Base-by-base conservation (phyloP, 768 basidiomycete genomes). In the Trametes cingulata region DNA sequence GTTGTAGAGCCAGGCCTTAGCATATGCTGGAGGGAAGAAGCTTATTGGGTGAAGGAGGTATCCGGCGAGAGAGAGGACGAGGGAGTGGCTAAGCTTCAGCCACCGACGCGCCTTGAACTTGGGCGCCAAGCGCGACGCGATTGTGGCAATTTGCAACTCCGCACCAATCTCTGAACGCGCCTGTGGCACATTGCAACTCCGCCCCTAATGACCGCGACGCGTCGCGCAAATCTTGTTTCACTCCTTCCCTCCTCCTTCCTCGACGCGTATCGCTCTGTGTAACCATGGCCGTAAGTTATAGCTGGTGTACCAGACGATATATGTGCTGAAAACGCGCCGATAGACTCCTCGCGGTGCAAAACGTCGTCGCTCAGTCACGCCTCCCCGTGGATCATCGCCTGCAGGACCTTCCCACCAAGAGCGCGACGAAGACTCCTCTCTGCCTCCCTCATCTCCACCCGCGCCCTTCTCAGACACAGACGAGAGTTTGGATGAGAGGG, bases 371-470 rank as follows among this genome's bases (percentile, higher is more conserved):
- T 74, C 84, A 42, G 78, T 83, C 62, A 85, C 86, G 22, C 77
- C 78, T 12, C 83, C 82, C 51, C 82, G 83, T 22, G 74, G 72
- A 37, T 75, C 79, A 46, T 79, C 78, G 35, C 84, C 86, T 3
- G 81, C 76, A 20, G 72, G 75, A 40, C 77, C 52, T 75, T 78
- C 22, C 76, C 80, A n/a, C 41, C 74, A 77, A 53, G 78, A 84
- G 72, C 82, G 80, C 72, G 77, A 80, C 68, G 85, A 87, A 20
- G 78, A 82, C 42, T 90, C 90, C 15, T 93, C 92, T 19, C 79
- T 95, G 8, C 82, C 82, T 0, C 82, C 82, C 19, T 81, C 80
- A 2, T 81, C 80, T 7, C 82, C 82, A 0, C 82, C 81, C 3
- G 73, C 77, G 0, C 77, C 77, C 1, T 82, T 83, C 66, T 77